Base-by-base conservation (phyloP, 352 stramenopile species). In the Bremia lactucae region DNA sequence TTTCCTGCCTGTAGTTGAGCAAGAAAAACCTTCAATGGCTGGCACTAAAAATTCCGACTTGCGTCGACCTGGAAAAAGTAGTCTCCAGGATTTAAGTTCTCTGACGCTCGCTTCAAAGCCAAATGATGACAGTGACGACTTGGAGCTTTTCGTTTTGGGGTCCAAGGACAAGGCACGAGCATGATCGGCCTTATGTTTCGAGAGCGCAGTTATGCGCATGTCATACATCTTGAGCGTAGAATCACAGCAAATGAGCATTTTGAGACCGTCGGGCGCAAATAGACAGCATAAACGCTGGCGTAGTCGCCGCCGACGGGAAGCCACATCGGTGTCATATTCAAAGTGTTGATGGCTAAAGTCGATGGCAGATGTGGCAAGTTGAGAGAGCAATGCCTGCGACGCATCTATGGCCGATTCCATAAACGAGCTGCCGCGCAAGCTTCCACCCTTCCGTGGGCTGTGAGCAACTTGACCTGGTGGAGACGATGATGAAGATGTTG, bases 221-320 rank as follows among this genome's bases (percentile, higher is more conserved):
- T 73, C 66, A 35, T 83, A 83, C 16, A 87, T 38, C 55, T 85
- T 87, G 18, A 87, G 64, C 21, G 55, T 58, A 6, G 59, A 49
- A 35, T 85, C 70, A 36, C 68, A 81, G 47, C 65, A 83, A 11
- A 76, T 77, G 11, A 76, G 49, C 49, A 87, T 68, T 44, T 81
- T 81, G 4, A 72, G 44, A 6, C 73, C 72, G 39, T 87, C 75
- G 33, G 65, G 55, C 9, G 70, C 59, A 50, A 87, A 87, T 15
- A 85, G 33, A 33, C 72, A 83, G 42, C 68, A 72, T 39, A 87
- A 65, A 3, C 70, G 72, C 19, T 69, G 70, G 7, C 70, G 68
- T 5, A 67, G 54, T 15, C 61, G 72, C 2, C 62, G 71, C 15
- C 75, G 70, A 7, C 72, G 69, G 5, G 59, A 63, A 29, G 59